Conservation (phyloP, 2,329 filamentous ascomycete genomes). For the Penicillium thymicola region DNA sequence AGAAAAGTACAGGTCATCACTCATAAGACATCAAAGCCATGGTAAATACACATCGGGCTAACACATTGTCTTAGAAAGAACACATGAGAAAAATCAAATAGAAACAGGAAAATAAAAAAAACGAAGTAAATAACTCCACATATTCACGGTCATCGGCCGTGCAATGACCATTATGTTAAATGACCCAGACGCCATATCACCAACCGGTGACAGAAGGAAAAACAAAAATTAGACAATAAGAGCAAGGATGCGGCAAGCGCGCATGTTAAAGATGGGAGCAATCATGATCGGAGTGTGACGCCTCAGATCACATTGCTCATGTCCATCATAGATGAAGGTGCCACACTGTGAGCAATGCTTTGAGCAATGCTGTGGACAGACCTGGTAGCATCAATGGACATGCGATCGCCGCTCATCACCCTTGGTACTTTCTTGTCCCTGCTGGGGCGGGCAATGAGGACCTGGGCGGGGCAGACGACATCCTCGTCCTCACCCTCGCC, state of each 20-base stretch:
- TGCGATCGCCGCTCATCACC: constrained; percentile 41
- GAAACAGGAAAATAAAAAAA: constrained; percentile 10
- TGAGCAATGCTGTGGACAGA: constrained; percentile 44
- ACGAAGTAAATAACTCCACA: constrained; percentile 10
- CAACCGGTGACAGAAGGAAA: constrained; percentile 1
- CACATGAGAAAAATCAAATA: constrained; percentile 10
- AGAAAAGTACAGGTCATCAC: constrained; percentile 28
- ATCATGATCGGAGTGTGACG: constrained; percentile 36
- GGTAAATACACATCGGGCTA: constrained; percentile 23
- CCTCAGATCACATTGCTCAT: constrained; percentile 46
- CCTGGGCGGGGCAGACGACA: constrained; percentile 91
- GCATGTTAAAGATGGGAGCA: constrained; percentile 7
- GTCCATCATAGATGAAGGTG: constrained; percentile 43
- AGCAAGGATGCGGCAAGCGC: background rate
- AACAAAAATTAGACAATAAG: constrained; percentile 3
- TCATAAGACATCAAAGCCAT: constrained; percentile 30
- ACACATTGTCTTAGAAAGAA: constrained; percentile 13
- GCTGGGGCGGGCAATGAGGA: constrained; percentile 65
- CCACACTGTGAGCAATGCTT: constrained; percentile 42
- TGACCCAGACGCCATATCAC: constrained; percentile 5
- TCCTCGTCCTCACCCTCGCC: constrained; percentile 90
- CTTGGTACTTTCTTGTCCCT: constrained; percentile 43
- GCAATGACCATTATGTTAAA: constrained; percentile 9
- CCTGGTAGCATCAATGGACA: constrained; percentile 40
- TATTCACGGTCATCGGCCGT: constrained; percentile 2